These are phyloP conservation scores for Trichoderma brevicompactum DNA, from an alignment of 2,329 filamentous ascomycete species.

Conservation along the genomic window DNA sequence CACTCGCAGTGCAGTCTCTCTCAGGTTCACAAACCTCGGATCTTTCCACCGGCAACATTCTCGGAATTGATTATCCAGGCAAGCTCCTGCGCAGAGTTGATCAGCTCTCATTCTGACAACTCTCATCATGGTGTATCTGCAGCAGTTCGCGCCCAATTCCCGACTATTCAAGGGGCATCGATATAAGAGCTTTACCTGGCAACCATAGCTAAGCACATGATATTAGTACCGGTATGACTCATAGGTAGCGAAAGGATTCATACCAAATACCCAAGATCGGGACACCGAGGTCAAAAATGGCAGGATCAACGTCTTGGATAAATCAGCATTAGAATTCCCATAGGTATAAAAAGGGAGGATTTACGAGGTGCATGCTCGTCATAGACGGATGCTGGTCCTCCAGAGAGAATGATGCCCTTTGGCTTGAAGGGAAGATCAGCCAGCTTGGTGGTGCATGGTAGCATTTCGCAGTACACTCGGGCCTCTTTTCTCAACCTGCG, in stretches of 20 bases:
- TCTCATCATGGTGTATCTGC: not conserved
- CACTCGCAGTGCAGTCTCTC: no score
- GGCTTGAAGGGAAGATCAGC: slow-evolving; percentile 77
- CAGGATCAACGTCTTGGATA: slow-evolving; percentile 69
- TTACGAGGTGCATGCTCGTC: slow-evolving; percentile 67
- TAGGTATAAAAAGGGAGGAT: slow-evolving; percentile 32
- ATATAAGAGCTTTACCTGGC: not conserved
- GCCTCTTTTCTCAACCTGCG: slow-evolving; percentile 55
- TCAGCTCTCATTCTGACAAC: not conserved
- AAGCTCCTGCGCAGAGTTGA: slow-evolving; percentile 60
- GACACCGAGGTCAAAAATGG: slow-evolving; percentile 66
- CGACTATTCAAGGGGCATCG: not conserved
- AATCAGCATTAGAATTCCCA: slow-evolving; percentile 24
- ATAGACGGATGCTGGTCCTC: slow-evolving; percentile 74
- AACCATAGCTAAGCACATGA: slow-evolving; percentile 18
- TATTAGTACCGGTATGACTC: slow-evolving; percentile 19
- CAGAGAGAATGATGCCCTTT: slow-evolving; percentile 72
- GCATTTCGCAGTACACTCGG: slow-evolving; percentile 73
- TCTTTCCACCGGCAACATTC: slow-evolving; percentile 54
- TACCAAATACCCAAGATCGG: slow-evolving; percentile 51
- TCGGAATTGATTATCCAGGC: slow-evolving; percentile 67
- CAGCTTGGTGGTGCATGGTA: slow-evolving; percentile 82
- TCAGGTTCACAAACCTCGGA: slow-evolving; percentile 23
- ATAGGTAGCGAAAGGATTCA: slow-evolving; percentile 26
- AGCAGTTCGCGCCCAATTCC: not conserved